Percentiles rank a stretch among this genome's conserved stretches.
phyloP scores from a whole-genome alignment of 805 yeast species.

The Hermanozyma aechmeae region DNA sequence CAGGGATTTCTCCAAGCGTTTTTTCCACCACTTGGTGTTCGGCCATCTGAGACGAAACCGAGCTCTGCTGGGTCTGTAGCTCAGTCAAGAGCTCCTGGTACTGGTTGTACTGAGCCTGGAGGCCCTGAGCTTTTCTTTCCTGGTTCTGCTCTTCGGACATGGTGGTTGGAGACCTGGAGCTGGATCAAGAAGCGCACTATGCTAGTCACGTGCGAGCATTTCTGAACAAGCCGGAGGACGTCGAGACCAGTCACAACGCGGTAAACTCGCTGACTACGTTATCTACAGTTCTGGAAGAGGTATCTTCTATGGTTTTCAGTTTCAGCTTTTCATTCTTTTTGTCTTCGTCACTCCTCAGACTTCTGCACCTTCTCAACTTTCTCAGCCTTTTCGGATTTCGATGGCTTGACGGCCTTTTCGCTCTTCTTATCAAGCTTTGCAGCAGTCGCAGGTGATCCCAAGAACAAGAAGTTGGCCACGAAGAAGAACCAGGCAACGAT shows the following conservation, averaged over 20 bases:
- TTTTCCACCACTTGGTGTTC: constrained; percentile 34
- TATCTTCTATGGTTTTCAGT: not conserved
- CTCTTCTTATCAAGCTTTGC: too few species aligned
- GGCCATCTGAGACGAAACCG: constrained; percentile 25
- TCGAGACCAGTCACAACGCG: too few species aligned
- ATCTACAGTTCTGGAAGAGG: too few species aligned
- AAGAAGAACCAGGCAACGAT: constrained; percentile 70
- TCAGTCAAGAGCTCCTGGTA: constrained; percentile 30
- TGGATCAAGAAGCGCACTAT: too few species aligned
- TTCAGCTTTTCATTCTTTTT: constrained; percentile 2
- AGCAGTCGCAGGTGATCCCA: constrained; percentile 13
- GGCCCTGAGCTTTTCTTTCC: constrained; percentile 29
- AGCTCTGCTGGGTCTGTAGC: constrained; percentile 27
- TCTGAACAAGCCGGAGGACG: too few species aligned
- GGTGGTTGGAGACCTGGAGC: too few species aligned
- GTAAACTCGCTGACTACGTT: too few species aligned
- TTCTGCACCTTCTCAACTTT: not conserved
- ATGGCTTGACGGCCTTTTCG: too few species aligned
- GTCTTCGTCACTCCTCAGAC: constrained; percentile 1
- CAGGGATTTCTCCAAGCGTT: constrained; percentile 26
- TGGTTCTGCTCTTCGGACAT: constrained; percentile 10
- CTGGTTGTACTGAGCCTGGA: constrained; percentile 32
- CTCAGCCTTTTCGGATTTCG: too few species aligned
- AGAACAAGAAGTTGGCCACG: constrained; percentile 51
- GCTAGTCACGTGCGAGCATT: too few species aligned